Evolutionary conservation across 1,284 basidiomycete species (phyloP).

Genomic region (Filobasidium uniguttulatum): DNA sequence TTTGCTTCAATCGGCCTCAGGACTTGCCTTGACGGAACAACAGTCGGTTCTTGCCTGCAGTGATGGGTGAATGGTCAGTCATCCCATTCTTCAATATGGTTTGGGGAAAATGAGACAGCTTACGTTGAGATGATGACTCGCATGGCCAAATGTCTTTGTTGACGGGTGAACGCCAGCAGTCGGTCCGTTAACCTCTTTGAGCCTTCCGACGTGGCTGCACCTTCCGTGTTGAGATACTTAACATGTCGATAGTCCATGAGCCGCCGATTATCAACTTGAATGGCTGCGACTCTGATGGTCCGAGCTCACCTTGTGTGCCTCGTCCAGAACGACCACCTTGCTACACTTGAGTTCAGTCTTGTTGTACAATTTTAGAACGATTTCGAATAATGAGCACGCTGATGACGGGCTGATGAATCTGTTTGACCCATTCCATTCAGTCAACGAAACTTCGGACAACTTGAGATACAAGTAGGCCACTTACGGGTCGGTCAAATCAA

Average conservation of each 20-base stretch:
- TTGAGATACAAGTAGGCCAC: not conserved
- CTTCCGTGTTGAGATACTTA: conserved; percentile 47
- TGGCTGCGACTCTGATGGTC: too few species aligned
- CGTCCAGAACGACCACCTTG: conserved; percentile 57
- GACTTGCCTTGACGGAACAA: conserved; percentile 44
- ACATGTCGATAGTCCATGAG: not conserved
- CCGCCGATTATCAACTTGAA: not conserved
- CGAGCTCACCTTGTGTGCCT: conserved; percentile 56
- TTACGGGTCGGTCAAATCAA: conserved; percentile 47
- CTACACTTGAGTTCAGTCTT: conserved; percentile 48
- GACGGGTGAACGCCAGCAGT: conserved; percentile 48
- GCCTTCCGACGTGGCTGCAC: conserved; percentile 21
- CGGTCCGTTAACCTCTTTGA: conserved; percentile 47
- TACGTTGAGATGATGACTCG: conserved; percentile 58
- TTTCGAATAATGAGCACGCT: conserved; percentile 57
- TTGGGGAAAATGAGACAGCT: conserved; percentile 39
- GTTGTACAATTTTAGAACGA: conserved; percentile 51
- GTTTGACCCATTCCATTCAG: not conserved
- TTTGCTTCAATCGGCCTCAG: not conserved
- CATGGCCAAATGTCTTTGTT: conserved; percentile 58
- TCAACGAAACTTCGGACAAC: too few species aligned
- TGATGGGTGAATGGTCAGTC: not conserved
- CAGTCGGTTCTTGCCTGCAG: conserved; percentile 49
- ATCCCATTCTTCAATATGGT: not conserved
- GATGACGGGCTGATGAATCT: conserved; percentile 49